Percentiles rank a stretch among this genome's conserved stretches.
Conservation (phyloP, 441 rosid species). For the Syzygium syzygioides region DNA sequence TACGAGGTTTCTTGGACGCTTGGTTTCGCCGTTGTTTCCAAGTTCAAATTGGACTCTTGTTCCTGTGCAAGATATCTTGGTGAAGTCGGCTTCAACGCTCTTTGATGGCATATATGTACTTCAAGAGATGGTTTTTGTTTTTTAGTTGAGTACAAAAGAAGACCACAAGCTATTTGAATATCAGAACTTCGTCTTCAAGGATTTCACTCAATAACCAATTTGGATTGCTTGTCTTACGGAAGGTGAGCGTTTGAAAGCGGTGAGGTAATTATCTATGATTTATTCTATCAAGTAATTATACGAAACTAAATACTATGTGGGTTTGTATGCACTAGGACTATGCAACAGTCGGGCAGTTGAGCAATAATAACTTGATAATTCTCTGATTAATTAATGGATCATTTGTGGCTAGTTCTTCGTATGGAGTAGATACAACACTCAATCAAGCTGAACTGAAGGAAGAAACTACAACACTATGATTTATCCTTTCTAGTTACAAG, state of each 20-base stretch:
- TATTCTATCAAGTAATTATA: neutral
- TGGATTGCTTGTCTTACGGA: neutral
- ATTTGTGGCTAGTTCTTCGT: neutral
- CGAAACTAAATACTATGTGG: neutral
- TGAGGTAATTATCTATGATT: accelerated
- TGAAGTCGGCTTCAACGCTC: neutral
- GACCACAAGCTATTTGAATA: neutral
- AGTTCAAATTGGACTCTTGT: neutral
- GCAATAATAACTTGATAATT: neutral
- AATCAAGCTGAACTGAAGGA: neutral
- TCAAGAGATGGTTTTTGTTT: neutral
- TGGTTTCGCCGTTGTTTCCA: neutral
- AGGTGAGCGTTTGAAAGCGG: neutral
- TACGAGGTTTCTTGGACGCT: neutral
- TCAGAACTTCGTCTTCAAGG: neutral
- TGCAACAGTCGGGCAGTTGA: accelerated
- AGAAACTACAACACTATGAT: neutral
- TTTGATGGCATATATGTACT: neutral
- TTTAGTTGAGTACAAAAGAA: neutral
- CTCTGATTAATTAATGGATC: neutral
- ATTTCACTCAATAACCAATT: neutral
- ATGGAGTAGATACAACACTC: neutral
- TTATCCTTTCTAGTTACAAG: neutral
- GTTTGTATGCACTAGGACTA: accelerated
- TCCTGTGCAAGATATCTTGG: neutral